phyloP scores from a whole-genome alignment of 2,329 filamentous ascomycete genomes.

The Aspergillus uvarum region DNA sequence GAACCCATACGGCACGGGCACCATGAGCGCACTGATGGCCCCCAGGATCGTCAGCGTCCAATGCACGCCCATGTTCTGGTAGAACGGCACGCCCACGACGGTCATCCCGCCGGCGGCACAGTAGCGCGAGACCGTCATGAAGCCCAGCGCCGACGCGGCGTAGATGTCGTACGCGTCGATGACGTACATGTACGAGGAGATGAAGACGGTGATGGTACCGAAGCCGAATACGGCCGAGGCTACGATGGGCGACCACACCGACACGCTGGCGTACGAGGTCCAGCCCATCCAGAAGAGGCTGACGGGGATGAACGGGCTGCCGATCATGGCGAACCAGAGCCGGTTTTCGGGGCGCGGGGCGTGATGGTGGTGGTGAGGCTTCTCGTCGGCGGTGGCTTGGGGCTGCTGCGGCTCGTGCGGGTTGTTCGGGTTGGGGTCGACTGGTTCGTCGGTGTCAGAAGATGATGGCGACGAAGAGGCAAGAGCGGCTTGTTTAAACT shows the following conservation, averaged over 20 bases:
- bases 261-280: conserved; percentile 46
- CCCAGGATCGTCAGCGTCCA: conserved; percentile 47
- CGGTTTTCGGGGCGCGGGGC: conserved; percentile 52
- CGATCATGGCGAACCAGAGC: conserved; percentile 56
- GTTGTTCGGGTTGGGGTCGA: not conserved
- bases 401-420: not conserved
- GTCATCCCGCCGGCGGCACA: conserved; percentile 42
- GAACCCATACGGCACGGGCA: conserved; percentile 45
- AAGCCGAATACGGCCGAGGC: conserved; percentile 56
- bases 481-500: conserved; percentile 43
- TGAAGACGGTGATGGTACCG: conserved; percentile 52
- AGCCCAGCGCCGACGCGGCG: conserved; percentile 50
- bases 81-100: conserved; percentile 39
- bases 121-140: conserved; percentile 47
- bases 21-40: conserved; percentile 39
- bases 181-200: conserved; percentile 57
- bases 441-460: not conserved
- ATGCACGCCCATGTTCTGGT: conserved; percentile 44
- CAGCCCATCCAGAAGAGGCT: conserved; percentile 61
- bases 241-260: conserved; percentile 53
- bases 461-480: not conserved
- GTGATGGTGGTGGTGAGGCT: not conserved
- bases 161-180: conserved; percentile 58
- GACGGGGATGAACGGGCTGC: conserved; percentile 52
- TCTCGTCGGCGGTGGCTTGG: not conserved